These are phyloP conservation scores for Solanum pinnatisectum DNA, from an alignment of 257 asterid genomes.

Conservation along the genomic window DNA sequence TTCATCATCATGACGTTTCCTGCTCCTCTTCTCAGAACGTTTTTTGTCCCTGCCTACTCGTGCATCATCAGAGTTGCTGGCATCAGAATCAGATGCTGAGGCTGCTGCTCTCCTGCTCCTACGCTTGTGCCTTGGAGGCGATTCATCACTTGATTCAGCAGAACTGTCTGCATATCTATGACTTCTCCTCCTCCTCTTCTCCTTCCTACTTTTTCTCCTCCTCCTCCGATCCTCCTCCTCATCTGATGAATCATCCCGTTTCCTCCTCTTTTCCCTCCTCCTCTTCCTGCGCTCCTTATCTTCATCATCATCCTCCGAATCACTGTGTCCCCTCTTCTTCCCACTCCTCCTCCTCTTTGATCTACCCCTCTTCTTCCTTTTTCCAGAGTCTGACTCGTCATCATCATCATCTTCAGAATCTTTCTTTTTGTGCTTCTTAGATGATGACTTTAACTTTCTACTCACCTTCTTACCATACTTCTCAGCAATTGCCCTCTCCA, in stretches of 20 bases:
- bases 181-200: slow-evolving; percentile 59
- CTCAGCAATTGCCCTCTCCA: slow-evolving; percentile 56
- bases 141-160: slow-evolving; percentile 47
- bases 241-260: slow-evolving; percentile 41
- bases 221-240: slow-evolving; percentile 28
- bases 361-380: slow-evolving; percentile 46
- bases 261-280: slow-evolving; percentile 43
- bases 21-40: slow-evolving; percentile 59
- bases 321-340: slow-evolving; percentile 34
- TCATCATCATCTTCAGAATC: slow-evolving; percentile 28
- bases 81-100: slow-evolving; percentile 44
- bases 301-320: slow-evolving; percentile 44
- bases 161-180: slow-evolving; percentile 31
- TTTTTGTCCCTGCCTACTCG: slow-evolving; percentile 72
- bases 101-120: slow-evolving; percentile 35
- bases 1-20: slow-evolving; percentile 28
- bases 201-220: slow-evolving; percentile 54
- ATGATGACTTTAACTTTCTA: slow-evolving; percentile 26
- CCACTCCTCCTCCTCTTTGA: slow-evolving; percentile 46
- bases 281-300: slow-evolving; percentile 33
- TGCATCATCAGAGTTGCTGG: slow-evolving; percentile 41
- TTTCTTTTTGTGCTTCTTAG: slow-evolving; percentile 22
- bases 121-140: slow-evolving; percentile 40
- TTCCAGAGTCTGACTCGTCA: slow-evolving; percentile 19
- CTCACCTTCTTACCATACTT: slow-evolving; percentile 34